Conservation (phyloP, 2,329 filamentous ascomycete genomes). For the Diaporthe ilicicola region DNA sequence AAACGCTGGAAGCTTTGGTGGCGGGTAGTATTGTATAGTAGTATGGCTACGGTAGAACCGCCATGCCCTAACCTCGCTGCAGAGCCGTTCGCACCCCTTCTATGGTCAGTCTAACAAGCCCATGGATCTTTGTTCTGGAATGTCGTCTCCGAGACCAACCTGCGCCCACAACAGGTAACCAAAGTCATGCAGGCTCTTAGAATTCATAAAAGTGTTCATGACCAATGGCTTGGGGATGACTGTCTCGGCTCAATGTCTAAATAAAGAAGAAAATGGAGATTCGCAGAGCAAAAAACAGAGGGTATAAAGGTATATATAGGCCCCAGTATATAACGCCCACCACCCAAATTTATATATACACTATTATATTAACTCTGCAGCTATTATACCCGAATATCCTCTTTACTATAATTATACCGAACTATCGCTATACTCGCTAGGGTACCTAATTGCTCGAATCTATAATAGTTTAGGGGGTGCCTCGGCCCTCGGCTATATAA, state of each 20-base stretch:
- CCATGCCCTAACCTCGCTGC: neutral
- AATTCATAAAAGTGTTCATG: neutral
- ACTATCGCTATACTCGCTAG: too few relatives aligned
- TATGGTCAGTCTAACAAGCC: neutral
- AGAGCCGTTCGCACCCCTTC: neutral
- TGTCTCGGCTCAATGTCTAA: neutral
- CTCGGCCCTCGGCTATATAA: too few relatives aligned
- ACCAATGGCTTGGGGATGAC: neutral
- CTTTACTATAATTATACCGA: too few relatives aligned
- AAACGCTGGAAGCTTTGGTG: neutral
- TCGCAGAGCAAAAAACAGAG: too few relatives aligned
- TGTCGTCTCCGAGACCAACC: neutral
- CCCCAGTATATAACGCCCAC: too few relatives aligned
- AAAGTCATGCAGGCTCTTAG: neutral
- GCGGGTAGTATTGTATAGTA: neutral
- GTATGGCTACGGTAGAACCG: neutral
- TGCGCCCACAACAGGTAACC: fast-evolving
- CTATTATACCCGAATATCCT: too few relatives aligned
- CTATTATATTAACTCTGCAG: too few relatives aligned
- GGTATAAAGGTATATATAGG: too few relatives aligned
- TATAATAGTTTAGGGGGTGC: too few relatives aligned
- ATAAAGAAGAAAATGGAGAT: too few relatives aligned
- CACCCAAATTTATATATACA: too few relatives aligned
- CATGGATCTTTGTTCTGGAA: neutral
- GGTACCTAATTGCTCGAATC: too few relatives aligned